Base-by-base conservation (phyloP, 2,329 filamentous ascomycete genomes). In the Passalora sequoiae region DNA sequence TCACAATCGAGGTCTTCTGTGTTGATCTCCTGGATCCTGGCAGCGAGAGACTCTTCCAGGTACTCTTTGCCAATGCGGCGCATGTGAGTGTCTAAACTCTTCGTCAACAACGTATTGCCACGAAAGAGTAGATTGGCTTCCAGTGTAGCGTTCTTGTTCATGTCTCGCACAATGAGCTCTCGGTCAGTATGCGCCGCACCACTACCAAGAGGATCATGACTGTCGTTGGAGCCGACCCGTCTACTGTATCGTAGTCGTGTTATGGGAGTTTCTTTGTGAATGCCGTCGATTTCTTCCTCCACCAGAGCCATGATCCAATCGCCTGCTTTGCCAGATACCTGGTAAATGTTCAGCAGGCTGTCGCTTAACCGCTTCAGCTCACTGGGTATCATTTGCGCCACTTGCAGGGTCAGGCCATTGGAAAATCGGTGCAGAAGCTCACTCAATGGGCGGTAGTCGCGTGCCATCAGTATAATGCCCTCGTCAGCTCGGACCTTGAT, bases 111-210 rank as follows among this genome's bases (percentile, higher is more conserved):
- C 0, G 92, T 94, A 60, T 98, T 98, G 48, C 92, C 92, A 24
- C 92, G 80, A 67, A 98, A 98, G 3, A 98, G 78, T 1, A 98
- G 74, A 56, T 97, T 98, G 4, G 91, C 92, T 64, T 98, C 92
- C 32, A 86, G 80, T 19, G 86, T 83, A 3, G 89, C 74, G 6
- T 84, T 84, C 62, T 84, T 88, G 59, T 83, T 80, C 75, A 89
- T 80, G 57, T 92, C 85, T 32, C 85, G 77, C 16, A 89, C 81
- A 19, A 86, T 73, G 36, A 81, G 71, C 60, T 88, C 83, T 28
- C 86, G 77, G 46, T 88, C 85, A 49, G 73, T 78, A 40, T 51
- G 50, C 8, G 41, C 35, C 3, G 29, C 46, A 13, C 46, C 58
- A 19, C 60, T 65, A 20, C 59, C 60, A 20, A 65, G 69, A 5